Conservation (phyloP, 176 grass and related monocot species). For the Luzula sylvatica region DNA sequence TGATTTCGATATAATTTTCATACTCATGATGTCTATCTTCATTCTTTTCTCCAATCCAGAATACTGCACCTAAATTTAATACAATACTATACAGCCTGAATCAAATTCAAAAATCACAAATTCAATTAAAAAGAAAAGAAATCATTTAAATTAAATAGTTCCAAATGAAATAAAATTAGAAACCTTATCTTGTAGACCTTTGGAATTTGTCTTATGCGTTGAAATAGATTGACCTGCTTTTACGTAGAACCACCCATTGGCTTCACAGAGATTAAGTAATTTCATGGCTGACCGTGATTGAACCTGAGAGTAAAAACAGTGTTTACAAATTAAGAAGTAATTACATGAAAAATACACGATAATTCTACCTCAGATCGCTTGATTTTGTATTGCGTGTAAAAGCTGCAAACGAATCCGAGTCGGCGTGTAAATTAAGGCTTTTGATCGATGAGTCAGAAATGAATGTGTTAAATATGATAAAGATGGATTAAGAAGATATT, state of each 20-base stretch:
- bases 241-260: conserved; percentile 87
- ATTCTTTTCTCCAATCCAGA: conserved; percentile 82
- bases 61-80: conserved; percentile 60
- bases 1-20: conserved; percentile 71
- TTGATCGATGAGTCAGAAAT: too few relatives aligned
- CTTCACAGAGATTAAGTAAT: conserved; percentile 63
- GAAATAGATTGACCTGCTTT: conserved; percentile 97
- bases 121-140: conserved; percentile 6
- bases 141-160: background rate
- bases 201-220: conserved; percentile 66
- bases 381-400: conserved; percentile 43
- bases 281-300: conserved; percentile 76
- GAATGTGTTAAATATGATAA: too few relatives aligned
- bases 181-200: conserved; percentile 92
- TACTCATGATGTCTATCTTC: conserved; percentile 92
- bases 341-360: too few relatives aligned
- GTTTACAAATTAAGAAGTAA: too few relatives aligned
- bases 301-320: conserved; percentile 18
- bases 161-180: conserved; percentile 1
- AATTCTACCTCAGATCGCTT: conserved; percentile 62
- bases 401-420: too few relatives aligned
- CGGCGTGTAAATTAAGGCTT: too few relatives aligned
- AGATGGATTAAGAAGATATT: too few relatives aligned
- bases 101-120: conserved; percentile 21
- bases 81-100: conserved; percentile 37